Conservation (phyloP, 2,329 filamentous ascomycete genomes). For the Ophiostoma piceae region DNA sequence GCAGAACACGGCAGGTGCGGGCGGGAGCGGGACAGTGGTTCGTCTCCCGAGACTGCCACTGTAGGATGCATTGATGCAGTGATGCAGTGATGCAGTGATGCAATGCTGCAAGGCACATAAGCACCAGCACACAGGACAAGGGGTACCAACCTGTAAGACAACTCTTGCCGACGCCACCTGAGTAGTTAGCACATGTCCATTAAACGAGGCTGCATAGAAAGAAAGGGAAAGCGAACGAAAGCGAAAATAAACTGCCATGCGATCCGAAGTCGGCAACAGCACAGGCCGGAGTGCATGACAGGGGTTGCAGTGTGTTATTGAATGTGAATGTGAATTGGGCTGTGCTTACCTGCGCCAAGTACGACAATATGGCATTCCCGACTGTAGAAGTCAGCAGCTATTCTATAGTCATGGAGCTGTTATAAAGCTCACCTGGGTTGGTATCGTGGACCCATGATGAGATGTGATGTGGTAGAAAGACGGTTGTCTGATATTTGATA, state of each 20-base stretch:
- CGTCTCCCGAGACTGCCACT: background rate
- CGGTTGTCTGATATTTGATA: background rate
- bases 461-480: background rate
- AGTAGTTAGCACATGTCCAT: constrained; percentile 7
- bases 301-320: background rate
- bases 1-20: background rate
- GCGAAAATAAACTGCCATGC: background rate
- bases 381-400: constrained; percentile 37
- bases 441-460: constrained; percentile 12
- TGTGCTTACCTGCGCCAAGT: constrained; percentile 64
- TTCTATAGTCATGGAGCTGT: background rate
- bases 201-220: constrained; percentile 7
- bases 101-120: constrained; percentile 25
- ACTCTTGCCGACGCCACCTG: constrained; percentile 89
- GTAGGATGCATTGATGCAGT: background rate
- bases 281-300: background rate
- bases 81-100: background rate
- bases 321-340: background rate
- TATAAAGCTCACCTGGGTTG: constrained; percentile 4
- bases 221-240: background rate
- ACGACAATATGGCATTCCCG: constrained; percentile 80
- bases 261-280: background rate
- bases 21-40: background rate
- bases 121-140: background rate
- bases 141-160: constrained; percentile 70